Conservation (phyloP, 2,329 filamentous ascomycete species). For the Dactylellina haptotyla region DNA sequence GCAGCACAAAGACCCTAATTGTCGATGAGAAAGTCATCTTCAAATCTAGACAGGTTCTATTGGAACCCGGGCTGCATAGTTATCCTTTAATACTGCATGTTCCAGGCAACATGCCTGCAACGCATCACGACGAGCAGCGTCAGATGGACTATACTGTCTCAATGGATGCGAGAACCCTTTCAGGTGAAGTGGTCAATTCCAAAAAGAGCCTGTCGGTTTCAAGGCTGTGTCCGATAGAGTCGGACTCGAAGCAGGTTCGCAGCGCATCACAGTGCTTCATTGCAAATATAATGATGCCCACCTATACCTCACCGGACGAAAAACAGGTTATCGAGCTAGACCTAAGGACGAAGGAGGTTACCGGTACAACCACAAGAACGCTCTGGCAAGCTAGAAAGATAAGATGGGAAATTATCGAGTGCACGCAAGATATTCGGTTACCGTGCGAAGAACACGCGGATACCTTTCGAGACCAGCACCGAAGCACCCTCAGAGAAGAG, state of each 20-base stretch:
- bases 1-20: neutral
- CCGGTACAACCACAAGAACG: neutral
- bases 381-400: slow-evolving; percentile 2
- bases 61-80: neutral
- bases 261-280: neutral
- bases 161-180: neutral
- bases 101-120: slow-evolving; percentile 3
- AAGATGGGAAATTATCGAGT: slow-evolving; percentile 14
- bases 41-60: neutral
- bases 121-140: neutral
- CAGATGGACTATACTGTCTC: slow-evolving; percentile 2
- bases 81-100: slow-evolving; percentile 12
- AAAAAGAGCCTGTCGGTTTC: neutral
- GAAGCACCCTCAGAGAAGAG: neutral
- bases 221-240: slow-evolving; percentile 3
- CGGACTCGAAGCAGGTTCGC: neutral
- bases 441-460: slow-evolving; percentile 6
- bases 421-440: neutral
- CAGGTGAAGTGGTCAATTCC: neutral
- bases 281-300: slow-evolving; percentile 1
- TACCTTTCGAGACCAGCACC: neutral
- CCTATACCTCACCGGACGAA: neutral
- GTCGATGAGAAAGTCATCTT: neutral
- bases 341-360: neutral
- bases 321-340: slow-evolving; percentile 2